Percentiles rank a stretch among this genome's conserved stretches.
These are phyloP conservation scores for Tetracladium setigerum DNA, from an alignment of 495 filamentous ascomycete species.

Conservation along the genomic window DNA sequence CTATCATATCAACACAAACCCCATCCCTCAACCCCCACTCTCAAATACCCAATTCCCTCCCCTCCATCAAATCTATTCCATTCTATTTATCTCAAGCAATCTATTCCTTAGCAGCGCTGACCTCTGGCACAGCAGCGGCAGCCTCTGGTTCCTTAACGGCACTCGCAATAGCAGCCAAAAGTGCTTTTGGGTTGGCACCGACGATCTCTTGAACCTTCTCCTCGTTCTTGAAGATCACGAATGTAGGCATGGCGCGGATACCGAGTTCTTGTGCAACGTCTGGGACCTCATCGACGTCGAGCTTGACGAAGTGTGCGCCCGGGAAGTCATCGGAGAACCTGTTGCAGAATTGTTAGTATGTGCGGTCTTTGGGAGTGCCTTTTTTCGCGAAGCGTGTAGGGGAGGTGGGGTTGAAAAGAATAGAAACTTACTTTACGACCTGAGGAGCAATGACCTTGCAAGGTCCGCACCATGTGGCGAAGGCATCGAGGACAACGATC, in stretches of 20 bases:
- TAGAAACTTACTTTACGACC: constrained; percentile 49
- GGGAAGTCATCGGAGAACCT: constrained; percentile 49
- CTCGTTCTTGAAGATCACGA: constrained; percentile 76
- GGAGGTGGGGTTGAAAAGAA: constrained; percentile 5
- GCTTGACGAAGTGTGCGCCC: constrained; percentile 71
- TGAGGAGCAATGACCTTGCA: constrained; percentile 84
- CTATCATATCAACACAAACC: no score
- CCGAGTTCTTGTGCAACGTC: constrained; percentile 71
- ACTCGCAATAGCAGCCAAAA: constrained; percentile 46
- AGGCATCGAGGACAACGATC: constrained; percentile 76
- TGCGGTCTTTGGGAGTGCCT: neutral
- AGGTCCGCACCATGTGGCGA: constrained; percentile 89
- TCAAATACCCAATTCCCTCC: no score
- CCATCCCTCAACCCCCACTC: no score
- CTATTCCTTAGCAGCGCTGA: no score
- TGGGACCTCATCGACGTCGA: constrained; percentile 82
- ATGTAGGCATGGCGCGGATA: constrained; percentile 94
- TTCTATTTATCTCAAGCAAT: no score
- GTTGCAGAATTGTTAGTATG: constrained; percentile 4
- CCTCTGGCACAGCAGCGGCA: no score
- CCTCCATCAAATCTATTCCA: no score
- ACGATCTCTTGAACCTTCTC: constrained; percentile 60
- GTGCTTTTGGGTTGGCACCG: constrained; percentile 67
- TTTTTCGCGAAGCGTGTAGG: neutral
- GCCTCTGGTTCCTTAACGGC: neutral